Base-by-base conservation (phyloP, 2,329 filamentous ascomycete genomes). In the Talaromyces sp. region DNA sequence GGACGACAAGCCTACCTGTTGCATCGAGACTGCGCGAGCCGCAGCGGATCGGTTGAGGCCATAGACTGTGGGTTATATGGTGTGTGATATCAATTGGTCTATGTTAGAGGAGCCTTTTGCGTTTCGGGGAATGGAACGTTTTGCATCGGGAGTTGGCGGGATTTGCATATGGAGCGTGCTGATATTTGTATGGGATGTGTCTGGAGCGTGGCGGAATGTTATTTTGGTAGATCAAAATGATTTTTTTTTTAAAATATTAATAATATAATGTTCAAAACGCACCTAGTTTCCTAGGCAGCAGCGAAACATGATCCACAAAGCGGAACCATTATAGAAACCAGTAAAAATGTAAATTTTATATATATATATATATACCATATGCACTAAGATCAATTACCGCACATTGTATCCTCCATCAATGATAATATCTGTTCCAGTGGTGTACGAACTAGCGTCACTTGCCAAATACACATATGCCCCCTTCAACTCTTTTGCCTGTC, bases 401-500 rank as follows among this genome's bases (percentile, higher is more conserved):
- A 75, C 72, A 44, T 73, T 77, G 68, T 82, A 83, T 7, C 81
- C 81, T 47, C 81, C 81, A 58, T 82, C 81, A 62, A 83, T 78
- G 54, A 78, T 67, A 53, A 82, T 66, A 63, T 83, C 79, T 5
- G 74, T 71, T 33, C 81, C 81, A 9, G 81, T 82, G 71, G 77
- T 82, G 65, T 82, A 83, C 9, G 75, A 75, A 56, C 78, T 81
- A 3, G 80, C 79, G 72, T 82, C 78, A 59, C 74, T 78, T 44
- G 75, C 75, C 44, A 81, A 68, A 65, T 81, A 82, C n/a, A 82
- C 78, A 61, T 82, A 82, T 7, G 79, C 79, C 5, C 84, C 86
- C 80, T 88, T 88, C 65, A 88, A 77, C 77, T 88, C 86, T 77
- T 86, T 87, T 3, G 85, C 85, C 68, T 88, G 82, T 30, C 83